These are phyloP conservation scores for Mycena epipterygia DNA, from an alignment of 768 basidiomycete genomes.

Conservation along the genomic window DNA sequence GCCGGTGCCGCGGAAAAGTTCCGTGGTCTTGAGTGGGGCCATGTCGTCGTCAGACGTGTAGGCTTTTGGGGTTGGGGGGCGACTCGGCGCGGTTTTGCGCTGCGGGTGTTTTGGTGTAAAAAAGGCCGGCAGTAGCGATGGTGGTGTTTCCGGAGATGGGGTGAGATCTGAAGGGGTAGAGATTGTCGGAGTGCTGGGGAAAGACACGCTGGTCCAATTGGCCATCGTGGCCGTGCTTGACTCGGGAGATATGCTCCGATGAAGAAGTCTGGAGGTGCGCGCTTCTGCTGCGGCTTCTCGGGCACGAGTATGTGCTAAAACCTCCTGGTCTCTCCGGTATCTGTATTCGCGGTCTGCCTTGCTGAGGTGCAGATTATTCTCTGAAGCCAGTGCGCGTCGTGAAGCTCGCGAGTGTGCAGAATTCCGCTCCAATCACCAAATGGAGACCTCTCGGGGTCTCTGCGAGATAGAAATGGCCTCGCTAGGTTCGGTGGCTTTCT, in stretches of 20 bases:
- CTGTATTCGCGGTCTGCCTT: conserved; percentile 2
- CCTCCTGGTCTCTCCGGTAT: background rate
- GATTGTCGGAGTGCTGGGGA: conserved; percentile 11
- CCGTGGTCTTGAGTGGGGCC: conserved; percentile 1
- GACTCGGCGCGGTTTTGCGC: background rate
- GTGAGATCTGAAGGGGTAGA: conserved; percentile 11
- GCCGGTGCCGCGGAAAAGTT: conserved; percentile 17
- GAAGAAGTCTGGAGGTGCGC: background rate
- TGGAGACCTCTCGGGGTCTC: too few species aligned
- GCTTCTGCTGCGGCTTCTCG: background rate
- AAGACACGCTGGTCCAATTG: conserved; percentile 5
- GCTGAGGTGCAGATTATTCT: conserved; percentile 10
- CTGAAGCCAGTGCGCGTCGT: background rate
- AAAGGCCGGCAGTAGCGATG: background rate
- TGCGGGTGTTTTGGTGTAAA: background rate
- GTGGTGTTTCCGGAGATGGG: conserved; percentile 4
- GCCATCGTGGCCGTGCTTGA: background rate
- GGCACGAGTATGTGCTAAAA: background rate
- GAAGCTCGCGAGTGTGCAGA: background rate
- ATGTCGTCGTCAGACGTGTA: conserved; percentile 13
- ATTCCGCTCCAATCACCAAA: conserved; percentile 14
- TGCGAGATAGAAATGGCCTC: too few species aligned
- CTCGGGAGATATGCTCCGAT: background rate
- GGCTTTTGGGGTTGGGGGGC: background rate
- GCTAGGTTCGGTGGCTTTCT: background rate